Conservation (phyloP, 139 green algal species). For the Nannochloris sp. region DNA sequence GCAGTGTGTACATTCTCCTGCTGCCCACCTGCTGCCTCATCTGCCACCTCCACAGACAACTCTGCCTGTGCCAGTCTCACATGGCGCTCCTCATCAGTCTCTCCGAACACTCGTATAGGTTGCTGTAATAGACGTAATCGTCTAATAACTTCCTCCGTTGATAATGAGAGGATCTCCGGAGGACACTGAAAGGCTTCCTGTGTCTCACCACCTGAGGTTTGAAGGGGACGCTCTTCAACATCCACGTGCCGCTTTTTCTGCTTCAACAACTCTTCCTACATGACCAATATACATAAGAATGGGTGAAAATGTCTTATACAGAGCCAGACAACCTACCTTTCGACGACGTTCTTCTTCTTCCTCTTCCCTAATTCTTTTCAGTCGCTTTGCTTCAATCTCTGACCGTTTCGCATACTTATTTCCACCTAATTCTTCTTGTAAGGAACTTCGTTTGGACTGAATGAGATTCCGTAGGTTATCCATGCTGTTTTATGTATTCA, state of each 20-base stretch:
- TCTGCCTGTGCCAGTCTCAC: constrained; percentile 51
- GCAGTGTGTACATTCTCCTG: constrained; percentile 62
- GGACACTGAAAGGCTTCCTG: not conserved
- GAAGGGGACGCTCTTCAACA: no score
- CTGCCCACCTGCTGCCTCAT: constrained; percentile 41
- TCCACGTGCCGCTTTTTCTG: not conserved
- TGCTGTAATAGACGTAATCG: constrained; percentile 73
- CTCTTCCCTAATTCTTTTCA: constrained; percentile 34
- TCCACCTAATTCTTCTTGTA: constrained; percentile 25
- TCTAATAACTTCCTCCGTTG: constrained; percentile 64
- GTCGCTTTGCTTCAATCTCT: constrained; percentile 31
- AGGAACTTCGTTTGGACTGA: constrained; percentile 30
- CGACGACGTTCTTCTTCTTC: constrained; percentile 26
- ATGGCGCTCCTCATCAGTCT: constrained; percentile 51
- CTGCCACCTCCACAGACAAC: constrained; percentile 52
- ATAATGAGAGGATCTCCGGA: not conserved
- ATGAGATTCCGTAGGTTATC: constrained; percentile 31
- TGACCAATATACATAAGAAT: not conserved
- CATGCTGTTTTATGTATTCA: constrained; percentile 7
- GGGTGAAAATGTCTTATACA: no score
- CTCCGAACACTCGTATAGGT: constrained; percentile 88
- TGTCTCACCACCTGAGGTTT: no score
- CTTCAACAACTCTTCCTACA: constrained; percentile 1
- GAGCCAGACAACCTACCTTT: constrained; percentile 22
- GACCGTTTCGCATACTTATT: constrained; percentile 37